Conservation (phyloP, 1,139 yeast species). For the Taiozyma sp. region DNA sequence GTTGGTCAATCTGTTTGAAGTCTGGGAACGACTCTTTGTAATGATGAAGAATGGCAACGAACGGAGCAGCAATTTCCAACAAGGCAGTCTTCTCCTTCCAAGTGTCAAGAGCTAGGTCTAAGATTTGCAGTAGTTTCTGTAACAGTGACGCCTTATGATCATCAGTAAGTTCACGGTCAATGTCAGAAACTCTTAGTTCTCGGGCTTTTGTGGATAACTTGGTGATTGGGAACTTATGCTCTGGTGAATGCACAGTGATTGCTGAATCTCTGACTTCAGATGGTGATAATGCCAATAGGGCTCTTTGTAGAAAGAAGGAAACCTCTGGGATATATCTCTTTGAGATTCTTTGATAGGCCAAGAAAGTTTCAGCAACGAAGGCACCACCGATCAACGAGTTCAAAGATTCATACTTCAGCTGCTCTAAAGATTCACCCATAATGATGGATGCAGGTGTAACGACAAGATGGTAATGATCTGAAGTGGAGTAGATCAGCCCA, state of each 20-base stretch:
- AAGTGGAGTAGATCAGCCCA: conserved; percentile 82
- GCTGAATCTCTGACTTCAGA: conserved; percentile 9
- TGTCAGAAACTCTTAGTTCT: conserved; percentile 17
- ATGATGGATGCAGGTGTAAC: conserved; percentile 79
- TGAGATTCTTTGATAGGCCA: conserved; percentile 74
- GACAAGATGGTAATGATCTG: conserved; percentile 91
- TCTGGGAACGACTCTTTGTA: conserved; percentile 20
- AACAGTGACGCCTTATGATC: conserved; percentile 31
- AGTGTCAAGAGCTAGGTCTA: conserved; percentile 26
- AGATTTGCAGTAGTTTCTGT: conserved; percentile 25
- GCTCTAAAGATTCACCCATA: conserved; percentile 66
- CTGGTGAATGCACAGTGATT: conserved; percentile 16
- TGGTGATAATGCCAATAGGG: conserved; percentile 44
- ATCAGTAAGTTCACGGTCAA: conserved; percentile 18
- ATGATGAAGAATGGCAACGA: conserved; percentile 22
- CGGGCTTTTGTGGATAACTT: conserved; percentile 6
- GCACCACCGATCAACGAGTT: conserved; percentile 46
- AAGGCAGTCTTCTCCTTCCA: conserved; percentile 70
- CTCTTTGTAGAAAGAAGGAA: conserved; percentile 50
- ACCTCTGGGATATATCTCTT: conserved; percentile 84
- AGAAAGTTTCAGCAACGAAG: conserved; percentile 57
- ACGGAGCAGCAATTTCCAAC: conserved; percentile 39
- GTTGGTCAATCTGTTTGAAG: conserved; percentile 21
- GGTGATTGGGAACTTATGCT: conserved; percentile 20
- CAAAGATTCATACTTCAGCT: conserved; percentile 34